Base-by-base conservation (phyloP, 371 early-diverging fungal species). In the Haplosporangium sp. region DNA sequence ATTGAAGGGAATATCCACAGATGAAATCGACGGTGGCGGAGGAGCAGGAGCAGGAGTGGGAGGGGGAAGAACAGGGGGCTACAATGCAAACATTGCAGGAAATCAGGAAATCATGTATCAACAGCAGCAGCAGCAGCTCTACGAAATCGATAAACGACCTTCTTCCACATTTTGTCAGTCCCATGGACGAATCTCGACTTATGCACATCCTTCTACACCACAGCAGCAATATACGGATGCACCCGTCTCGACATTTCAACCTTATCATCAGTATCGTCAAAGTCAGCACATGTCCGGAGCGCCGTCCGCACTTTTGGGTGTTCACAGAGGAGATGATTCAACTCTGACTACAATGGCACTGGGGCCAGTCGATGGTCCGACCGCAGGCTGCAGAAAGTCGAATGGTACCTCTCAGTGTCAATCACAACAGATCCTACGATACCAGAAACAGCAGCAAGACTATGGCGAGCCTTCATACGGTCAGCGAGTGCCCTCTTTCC, bases 221-320 rank as follows among this genome's bases (percentile, higher is more conserved):
- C 51, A 29, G 21, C 63, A 69, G 14, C 52, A 57, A 11, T 61
- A 45, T 21, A 21, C 46, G 46, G 18, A 48, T 41, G 52, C 59
- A n/a, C 42, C 67, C 16, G 8, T 16, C n/a, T 37, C 59, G 21
- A 40, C 58, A 38, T 56, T 29, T 13, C 58, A 55, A 38, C 59
- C 54, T 53, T 62, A 62, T 5, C 60, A 63, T 6, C 62, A 55
- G 41, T 47, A 42, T 46, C 69, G 41, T 11, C 64, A 62, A 45
- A 46, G 47, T 21, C 72, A 65, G 12, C 66, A 55, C 37, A 54
- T 70, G 41, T 70, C 70, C 41, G 47, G 14, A 20, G 50, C 38
- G 0, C 46, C 69, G 13, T 63, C 69, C 36, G 43, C 62, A 36
- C 69, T 63, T 3, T 14, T 42, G 20, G 53, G 53, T 57, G 64